Evolutionary conservation across 768 basidiomycete genomes (phyloP), one percentile per base, ranked within the genome.

Genomic region (Lyophyllum atratum): DNA sequence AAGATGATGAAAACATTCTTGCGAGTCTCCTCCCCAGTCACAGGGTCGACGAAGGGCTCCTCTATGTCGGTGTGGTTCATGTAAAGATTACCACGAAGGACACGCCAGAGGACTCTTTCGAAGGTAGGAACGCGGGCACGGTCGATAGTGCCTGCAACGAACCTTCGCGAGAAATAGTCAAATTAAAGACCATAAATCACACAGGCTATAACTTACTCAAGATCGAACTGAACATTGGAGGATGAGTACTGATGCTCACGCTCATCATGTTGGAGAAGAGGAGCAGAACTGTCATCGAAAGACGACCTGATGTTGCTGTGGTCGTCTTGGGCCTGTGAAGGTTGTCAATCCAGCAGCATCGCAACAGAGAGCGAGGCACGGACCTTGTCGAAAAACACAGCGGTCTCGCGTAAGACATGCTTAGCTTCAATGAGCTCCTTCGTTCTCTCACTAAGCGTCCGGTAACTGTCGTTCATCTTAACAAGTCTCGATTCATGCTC

Each of bases 1-100:
- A 99, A 99, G 69, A 99, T 98, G 76, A 99, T 96, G 78, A 99
- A 99, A 39, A 98, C 97, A 66, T 98, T 95, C 83, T 98, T 99
- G 77, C 91, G 85, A 21, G 90, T 91, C 76, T 95, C 92, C 19
- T 75, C 77, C 33, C 89, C 90, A 0, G 92, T 92, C 21, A 79
- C 81, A 14, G 95, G 90, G 68, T 98, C 93, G 55, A 93, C 80
- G 66, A 98, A 97, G 6, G 93, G 90, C 63, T 96, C 93, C 37
- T 83, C 81, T 64, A 99, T 98, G 73, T 98, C 95, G 52, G 89
- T 92, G 72, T 94, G 90, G 74, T 98, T 99, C 96, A 99, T 98
- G 78, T 96, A 99, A 21, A 99, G 80, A 70, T 99, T 98, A 49
- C 97, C 97, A 57, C 97, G 89, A 19, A 98, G 82, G 31, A 98